Evolutionary conservation across 2,329 filamentous ascomycete genomes (phyloP).

Genomic region (Ambrosiella cleistominuta): DNA sequence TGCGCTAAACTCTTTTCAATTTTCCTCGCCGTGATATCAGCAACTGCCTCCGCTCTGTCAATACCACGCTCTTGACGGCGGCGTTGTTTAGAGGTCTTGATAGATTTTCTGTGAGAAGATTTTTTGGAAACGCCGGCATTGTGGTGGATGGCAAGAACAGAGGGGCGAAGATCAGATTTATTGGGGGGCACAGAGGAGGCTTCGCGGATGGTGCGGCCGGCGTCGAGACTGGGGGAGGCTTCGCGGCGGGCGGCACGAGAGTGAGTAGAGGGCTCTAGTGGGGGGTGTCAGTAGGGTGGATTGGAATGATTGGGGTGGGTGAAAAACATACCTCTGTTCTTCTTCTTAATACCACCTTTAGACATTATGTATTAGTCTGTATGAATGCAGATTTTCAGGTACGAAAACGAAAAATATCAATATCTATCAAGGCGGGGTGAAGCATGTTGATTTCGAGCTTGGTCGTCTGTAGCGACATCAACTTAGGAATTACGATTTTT

Average conservation of each 20-base stretch:
- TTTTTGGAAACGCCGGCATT: slow-evolving; percentile 51
- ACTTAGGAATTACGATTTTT: too few species aligned
- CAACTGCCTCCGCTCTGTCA: slow-evolving; percentile 41
- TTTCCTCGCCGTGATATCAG: slow-evolving; percentile 40
- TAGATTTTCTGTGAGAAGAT: slow-evolving; percentile 30
- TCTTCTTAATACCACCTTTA: slow-evolving; percentile 13
- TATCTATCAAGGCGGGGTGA: too few species aligned
- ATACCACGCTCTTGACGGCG: slow-evolving; percentile 38
- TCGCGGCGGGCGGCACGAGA: slow-evolving; percentile 12
- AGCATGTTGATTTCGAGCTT: too few species aligned
- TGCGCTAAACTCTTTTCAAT: slow-evolving; percentile 35
- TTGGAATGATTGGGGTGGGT: not conserved
- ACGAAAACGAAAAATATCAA: too few species aligned
- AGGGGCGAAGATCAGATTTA: slow-evolving; percentile 29
- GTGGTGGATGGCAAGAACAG: slow-evolving; percentile 53
- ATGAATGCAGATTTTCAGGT: not conserved
- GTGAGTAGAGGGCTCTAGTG: slow-evolving; percentile 9
- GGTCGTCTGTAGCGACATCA: too few species aligned
- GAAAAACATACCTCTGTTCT: slow-evolving; percentile 7
- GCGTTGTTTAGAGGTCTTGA: slow-evolving; percentile 36
- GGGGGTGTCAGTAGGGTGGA: not conserved
- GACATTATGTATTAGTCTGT: slow-evolving; percentile 7
- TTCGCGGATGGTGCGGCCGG: slow-evolving; percentile 9
- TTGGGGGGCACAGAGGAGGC: slow-evolving; percentile 5
- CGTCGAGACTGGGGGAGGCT: slow-evolving; percentile 10